Percentiles rank a stretch among this genome's conserved stretches.
Evolutionary conservation across 106 monocot species (phyloP).

Genomic region (Dactylorhiza incarnata): DNA sequence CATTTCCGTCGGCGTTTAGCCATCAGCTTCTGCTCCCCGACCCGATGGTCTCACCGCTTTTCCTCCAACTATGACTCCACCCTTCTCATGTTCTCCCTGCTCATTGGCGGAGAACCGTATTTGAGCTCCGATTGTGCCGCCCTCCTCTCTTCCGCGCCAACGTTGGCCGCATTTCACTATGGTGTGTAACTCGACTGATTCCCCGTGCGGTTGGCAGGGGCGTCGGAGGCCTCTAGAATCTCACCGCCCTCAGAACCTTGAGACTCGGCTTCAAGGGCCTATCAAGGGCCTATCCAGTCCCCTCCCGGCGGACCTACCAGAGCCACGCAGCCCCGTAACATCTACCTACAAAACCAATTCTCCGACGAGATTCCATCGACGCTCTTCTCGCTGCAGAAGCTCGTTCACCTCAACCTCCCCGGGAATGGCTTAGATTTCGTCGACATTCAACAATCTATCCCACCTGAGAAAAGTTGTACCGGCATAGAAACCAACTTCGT

Average conservation of each 20-base stretch:
- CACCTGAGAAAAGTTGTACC: conserved; percentile 35
- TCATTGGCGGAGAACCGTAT: conserved; percentile 16
- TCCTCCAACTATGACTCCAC: conserved; percentile 4
- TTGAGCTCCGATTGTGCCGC: conserved; percentile 44
- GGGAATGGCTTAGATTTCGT: conserved; percentile 49
- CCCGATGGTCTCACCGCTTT: conserved; percentile 11
- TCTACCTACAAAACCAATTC: conserved; percentile 67
- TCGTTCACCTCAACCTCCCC: conserved; percentile 52
- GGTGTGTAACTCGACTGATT: conserved; percentile 35
- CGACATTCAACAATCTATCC: conserved; percentile 35
- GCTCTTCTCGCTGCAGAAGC: conserved; percentile 24
- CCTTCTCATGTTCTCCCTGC: conserved; percentile 14
- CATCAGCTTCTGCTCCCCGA: conserved; percentile 9
- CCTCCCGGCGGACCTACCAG: conserved; percentile 54
- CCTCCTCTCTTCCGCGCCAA: conserved; percentile 38
- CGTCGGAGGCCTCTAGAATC: conserved; percentile 39
- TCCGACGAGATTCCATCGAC: conserved; percentile 45
- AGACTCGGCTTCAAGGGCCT: conserved; percentile 66
- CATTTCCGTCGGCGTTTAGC: no score
- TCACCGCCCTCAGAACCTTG: conserved; percentile 54
- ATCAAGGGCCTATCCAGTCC: conserved; percentile 51
- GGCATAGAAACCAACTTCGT: conserved; percentile 49
- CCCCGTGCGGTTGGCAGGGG: conserved; percentile 67
- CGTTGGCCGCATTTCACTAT: conserved; percentile 26
- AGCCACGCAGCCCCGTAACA: conserved; percentile 29